Evolutionary conservation across 352 stramenopile species (phyloP).

Genomic region (Globisporangium lucens): DNA sequence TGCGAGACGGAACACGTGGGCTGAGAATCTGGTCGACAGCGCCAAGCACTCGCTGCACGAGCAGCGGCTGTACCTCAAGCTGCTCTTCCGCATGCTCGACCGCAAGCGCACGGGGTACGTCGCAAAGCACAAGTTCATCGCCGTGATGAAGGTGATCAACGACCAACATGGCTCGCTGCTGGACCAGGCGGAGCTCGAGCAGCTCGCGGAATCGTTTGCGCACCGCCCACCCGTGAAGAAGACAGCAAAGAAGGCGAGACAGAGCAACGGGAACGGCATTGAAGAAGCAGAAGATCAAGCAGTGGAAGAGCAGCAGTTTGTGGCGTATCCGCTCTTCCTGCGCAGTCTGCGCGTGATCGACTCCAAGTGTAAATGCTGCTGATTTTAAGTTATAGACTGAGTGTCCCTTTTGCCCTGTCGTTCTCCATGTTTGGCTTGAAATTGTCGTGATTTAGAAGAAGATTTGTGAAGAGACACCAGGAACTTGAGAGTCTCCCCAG

Average conservation of each 20-base stretch:
- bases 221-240: slow-evolving; percentile 20
- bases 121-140: slow-evolving; percentile 66
- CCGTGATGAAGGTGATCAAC: slow-evolving; percentile 73
- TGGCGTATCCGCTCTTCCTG: slow-evolving; percentile 74
- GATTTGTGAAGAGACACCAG: background rate
- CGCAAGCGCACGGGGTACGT: slow-evolving; percentile 62
- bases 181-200: slow-evolving; percentile 55
- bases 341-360: slow-evolving; percentile 69
- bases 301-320: slow-evolving; percentile 22
- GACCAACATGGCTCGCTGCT: slow-evolving; percentile 63
- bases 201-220: slow-evolving; percentile 62
- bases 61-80: slow-evolving; percentile 78
- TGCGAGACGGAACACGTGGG: slow-evolving; percentile 47
- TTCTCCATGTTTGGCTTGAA: background rate
- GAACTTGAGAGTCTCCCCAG: background rate
- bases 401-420: background rate
- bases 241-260: slow-evolving; percentile 22
- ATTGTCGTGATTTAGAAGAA: too few species aligned
- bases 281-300: slow-evolving; percentile 11
- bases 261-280: slow-evolving; percentile 10
- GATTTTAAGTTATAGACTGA: slow-evolving; percentile 19
- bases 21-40: slow-evolving; percentile 61
- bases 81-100: slow-evolving; percentile 76
- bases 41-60: slow-evolving; percentile 76
- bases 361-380: slow-evolving; percentile 21